Evolutionary conservation across 2,329 filamentous ascomycete genomes (phyloP), one percentile per base, ranked within the genome.

Genomic region (Arachnomyces sp.): DNA sequence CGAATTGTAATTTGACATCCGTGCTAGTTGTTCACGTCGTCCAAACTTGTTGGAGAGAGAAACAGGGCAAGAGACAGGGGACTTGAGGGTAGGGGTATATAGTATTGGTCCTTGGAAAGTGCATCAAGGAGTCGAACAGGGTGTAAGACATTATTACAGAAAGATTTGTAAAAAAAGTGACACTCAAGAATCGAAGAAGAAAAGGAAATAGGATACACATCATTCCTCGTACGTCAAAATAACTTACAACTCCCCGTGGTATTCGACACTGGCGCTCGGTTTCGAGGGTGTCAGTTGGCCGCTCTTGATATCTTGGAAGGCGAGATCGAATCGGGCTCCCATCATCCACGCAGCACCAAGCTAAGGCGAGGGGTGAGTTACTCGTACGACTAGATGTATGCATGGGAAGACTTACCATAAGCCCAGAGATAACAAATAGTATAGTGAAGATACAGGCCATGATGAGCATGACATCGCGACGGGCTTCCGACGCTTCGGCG

Each of bases 1-100:
- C 77, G 77, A 73, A 83, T 90, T 92, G 89, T 80, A 95, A 94
- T 94, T 94, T 94, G 88, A 95, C 88, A 94, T 94, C 85, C 83
- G 85, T 94, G 89, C 89, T 90, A 68, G 51, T 25, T 25, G 5
- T 25, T 25, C 20, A 5, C 20, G 5, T 25, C 20, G 20, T 25
- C 20, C 20, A 25, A 25, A 25, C 20, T 13, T 32, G n/a, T 32
- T 32, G 31, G 5, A 32, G n/a, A 14, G 15, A 32, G 4, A 12
- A 12, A 34, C 34, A 18, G 17, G 29, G 35, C 13, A 25, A 17
- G 13, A 34, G 39, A 29, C 31, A 38, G 39, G 36, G 29, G 28
- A 40, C 28, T 15, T 34, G 35, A 35, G 49, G 49, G 42, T 44
- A 41, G 37, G 50, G 45, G 40, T 48, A 42, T 49, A 56, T 46